Percentiles rank a stretch among this genome's conserved stretches.
phyloP scores from a whole-genome alignment of 441 rosid genomes.

The Theobroma grandiflorum region DNA sequence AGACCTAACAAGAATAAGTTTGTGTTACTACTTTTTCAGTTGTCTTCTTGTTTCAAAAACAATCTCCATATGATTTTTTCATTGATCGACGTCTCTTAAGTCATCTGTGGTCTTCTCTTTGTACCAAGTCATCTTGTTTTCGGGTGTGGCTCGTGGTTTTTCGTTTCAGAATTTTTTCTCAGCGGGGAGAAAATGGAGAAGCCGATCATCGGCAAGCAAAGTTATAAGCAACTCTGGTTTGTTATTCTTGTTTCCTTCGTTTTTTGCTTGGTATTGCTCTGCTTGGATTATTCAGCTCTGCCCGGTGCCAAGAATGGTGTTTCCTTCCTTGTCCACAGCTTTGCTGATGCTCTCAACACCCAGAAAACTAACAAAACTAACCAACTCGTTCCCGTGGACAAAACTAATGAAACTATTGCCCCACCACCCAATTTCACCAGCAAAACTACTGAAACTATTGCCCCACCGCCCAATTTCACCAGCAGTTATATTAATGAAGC shows the following conservation, averaged over 20 bases:
- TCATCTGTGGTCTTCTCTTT: background rate
- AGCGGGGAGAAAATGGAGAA: constrained; percentile 9
- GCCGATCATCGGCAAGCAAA: background rate
- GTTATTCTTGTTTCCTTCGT: constrained; percentile 9
- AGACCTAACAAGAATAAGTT: background rate
- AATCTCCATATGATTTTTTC: constrained; percentile 1
- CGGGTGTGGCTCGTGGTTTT: background rate
- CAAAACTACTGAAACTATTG: background rate
- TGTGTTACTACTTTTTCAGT: background rate
- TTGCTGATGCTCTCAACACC: background rate
- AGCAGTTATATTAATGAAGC: background rate
- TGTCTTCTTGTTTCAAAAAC: background rate
- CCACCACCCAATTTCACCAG: background rate
- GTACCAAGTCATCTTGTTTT: background rate
- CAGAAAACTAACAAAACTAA: background rate
- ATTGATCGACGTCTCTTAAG: background rate
- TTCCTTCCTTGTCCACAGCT: background rate
- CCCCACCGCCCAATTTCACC: background rate
- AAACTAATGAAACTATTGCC: background rate
- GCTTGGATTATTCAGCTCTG: constrained; percentile 17
- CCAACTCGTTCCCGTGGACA: background rate
- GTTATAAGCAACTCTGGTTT: constrained; percentile 20
- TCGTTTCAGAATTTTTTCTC: background rate
- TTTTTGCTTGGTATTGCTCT: constrained; percentile 17
- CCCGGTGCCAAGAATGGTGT: background rate